phyloP scores from a whole-genome alignment of 352 stramenopile genomes.

The Globisporangium viniferum region DNA sequence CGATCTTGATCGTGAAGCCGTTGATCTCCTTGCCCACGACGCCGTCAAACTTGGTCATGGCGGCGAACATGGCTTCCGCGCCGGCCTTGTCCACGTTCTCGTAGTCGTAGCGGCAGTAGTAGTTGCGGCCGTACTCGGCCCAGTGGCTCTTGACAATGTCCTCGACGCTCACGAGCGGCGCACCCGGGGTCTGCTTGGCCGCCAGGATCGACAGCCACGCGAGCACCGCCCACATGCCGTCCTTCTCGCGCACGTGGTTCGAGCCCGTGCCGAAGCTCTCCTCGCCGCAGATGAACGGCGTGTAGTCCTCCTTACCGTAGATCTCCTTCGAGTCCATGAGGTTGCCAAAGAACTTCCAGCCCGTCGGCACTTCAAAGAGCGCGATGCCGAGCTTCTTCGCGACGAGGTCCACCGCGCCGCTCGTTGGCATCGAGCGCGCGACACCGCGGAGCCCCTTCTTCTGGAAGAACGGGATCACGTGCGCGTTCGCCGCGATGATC shows the following conservation, averaged over 20 bases:
- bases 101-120: slow-evolving; percentile 99
- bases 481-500: slow-evolving; percentile 97
- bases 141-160: slow-evolving; percentile 97
- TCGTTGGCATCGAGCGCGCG: slow-evolving; percentile 98
- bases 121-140: slow-evolving; percentile 97
- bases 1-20: slow-evolving; percentile 79
- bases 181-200: slow-evolving; percentile 77
- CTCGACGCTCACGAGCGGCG: slow-evolving; percentile 93
- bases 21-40: slow-evolving; percentile 67
- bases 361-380: slow-evolving; percentile 97
- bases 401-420: slow-evolving; percentile 96
- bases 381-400: slow-evolving; percentile 93
- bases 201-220: slow-evolving; percentile 98
- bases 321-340: slow-evolving; percentile 98
- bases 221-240: slow-evolving; percentile 98
- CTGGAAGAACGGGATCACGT: slow-evolving; percentile 96
- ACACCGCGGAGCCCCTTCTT: slow-evolving; percentile 92
- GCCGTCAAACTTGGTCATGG: slow-evolving; percentile 68
- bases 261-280: slow-evolving; percentile 98
- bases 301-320: slow-evolving; percentile 96
- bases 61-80: slow-evolving; percentile 71
- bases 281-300: slow-evolving; percentile 98
- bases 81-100: slow-evolving; percentile 95
- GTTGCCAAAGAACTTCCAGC: slow-evolving; percentile 99
- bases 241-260: slow-evolving; percentile 99